phyloP scores from a whole-genome alignment of 441 rosid genomes.

The Manihot esculenta region DNA sequence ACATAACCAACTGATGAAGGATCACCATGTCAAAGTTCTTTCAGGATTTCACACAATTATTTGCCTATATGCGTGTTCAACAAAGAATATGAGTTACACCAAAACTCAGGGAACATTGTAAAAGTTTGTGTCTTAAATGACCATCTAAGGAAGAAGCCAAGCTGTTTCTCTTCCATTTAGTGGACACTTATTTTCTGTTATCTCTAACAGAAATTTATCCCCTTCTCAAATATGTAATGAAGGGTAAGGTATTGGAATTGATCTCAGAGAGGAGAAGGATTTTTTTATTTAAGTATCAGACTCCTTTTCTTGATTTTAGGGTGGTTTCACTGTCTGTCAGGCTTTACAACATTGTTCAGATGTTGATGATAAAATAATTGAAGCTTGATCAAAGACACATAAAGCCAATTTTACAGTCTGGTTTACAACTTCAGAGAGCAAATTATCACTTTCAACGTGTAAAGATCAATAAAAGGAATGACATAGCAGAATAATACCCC shows the following conservation, averaged over 20 bases:
- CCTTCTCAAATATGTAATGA: not conserved
- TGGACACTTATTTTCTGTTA: not conserved
- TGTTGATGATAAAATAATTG: not conserved
- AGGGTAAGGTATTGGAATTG: not conserved
- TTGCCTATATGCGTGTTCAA: not conserved
- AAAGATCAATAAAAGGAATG: not conserved
- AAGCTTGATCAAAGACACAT: not conserved
- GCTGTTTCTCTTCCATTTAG: not conserved
- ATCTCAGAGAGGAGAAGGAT: not conserved
- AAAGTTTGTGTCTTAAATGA: not conserved
- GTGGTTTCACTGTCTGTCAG: not conserved
- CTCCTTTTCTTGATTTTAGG: constrained; percentile 7
- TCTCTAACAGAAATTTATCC: not conserved
- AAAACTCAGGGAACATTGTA: not conserved
- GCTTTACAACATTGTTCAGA: not conserved
- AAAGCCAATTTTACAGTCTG: not conserved
- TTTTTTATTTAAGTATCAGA: not conserved
- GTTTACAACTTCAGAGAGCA: constrained; percentile 3
- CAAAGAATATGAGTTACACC: not conserved
- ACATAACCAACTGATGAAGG: not conserved
- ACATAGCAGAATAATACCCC: constrained; percentile 27
- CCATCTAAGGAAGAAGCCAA: not conserved
- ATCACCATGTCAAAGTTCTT: not conserved
- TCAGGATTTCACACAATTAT: not conserved
- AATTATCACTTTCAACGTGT: constrained; percentile 1